Evolutionary conservation across 768 basidiomycete genomes (phyloP).

Genomic region (Cytidiella melzeri): DNA sequence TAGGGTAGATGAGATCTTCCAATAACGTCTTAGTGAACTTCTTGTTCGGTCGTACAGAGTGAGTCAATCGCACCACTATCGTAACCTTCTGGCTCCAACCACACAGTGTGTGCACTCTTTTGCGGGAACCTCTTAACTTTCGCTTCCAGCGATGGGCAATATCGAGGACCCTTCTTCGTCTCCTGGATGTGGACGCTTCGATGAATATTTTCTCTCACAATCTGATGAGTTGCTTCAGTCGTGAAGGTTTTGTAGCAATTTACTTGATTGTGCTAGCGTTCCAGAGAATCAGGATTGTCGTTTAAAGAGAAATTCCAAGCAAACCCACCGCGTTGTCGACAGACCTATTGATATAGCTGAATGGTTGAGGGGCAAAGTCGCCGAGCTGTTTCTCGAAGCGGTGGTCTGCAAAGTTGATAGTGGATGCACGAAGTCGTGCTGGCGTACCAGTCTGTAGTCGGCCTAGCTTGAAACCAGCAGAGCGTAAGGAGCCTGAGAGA

Average conservation of each 20-base stretch:
- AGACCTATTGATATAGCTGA: conserved; percentile 64
- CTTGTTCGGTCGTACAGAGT: not conserved
- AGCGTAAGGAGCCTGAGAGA: conserved; percentile 66
- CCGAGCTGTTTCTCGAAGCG: conserved; percentile 60
- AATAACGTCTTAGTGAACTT: not conserved
- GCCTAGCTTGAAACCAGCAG: conserved; percentile 77
- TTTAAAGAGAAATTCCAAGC: not conserved
- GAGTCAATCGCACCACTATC: conserved; percentile 54
- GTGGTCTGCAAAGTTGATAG: conserved; percentile 53
- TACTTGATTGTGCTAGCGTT: conserved; percentile 63
- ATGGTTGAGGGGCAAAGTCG: conserved; percentile 59
- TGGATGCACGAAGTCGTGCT: conserved; percentile 63
- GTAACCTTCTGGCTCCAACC: conserved; percentile 92
- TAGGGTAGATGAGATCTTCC: conserved; percentile 84
- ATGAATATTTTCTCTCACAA: conserved; percentile 73
- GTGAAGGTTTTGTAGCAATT: conserved; percentile 69
- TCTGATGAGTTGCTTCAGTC: conserved; percentile 62
- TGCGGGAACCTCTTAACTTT: conserved; percentile 77
- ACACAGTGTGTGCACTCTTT: conserved; percentile 66
- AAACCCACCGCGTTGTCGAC: conserved; percentile 64
- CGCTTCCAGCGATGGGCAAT: conserved; percentile 87
- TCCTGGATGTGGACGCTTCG: conserved; percentile 83
- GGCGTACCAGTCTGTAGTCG: conserved; percentile 86
- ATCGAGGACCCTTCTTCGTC: conserved; percentile 85
- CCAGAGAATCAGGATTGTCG: not conserved